Conservation (phyloP, 2,329 filamentous ascomycete species). For the Trichoderma sp. region DNA sequence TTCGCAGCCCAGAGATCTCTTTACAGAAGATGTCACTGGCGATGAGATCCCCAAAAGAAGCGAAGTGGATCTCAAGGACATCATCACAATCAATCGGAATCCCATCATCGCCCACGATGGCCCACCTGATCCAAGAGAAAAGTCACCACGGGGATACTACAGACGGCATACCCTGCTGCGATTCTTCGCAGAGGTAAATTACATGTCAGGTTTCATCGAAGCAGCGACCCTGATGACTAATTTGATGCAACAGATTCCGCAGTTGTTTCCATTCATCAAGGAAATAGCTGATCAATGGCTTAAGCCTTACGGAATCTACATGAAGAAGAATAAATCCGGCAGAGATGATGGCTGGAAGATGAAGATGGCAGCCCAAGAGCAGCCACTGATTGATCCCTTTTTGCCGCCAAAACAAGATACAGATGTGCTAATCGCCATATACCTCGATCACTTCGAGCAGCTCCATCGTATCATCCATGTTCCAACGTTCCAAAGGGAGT, state of each 20-base stretch:
- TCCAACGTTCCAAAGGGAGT: constrained; percentile 3
- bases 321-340: constrained; percentile 2
- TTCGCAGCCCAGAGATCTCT: background rate
- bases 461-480: constrained; percentile 5
- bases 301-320: constrained; percentile 6
- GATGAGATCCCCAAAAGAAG: background rate
- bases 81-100: background rate
- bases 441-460: background rate
- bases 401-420: constrained; percentile 8
- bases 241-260: background rate
- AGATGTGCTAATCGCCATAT: constrained; percentile 1
- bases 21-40: background rate
- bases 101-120: background rate
- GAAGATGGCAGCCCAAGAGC: background rate
- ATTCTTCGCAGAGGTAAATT: constrained; percentile 11
- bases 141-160: constrained; percentile 10
- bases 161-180: constrained; percentile 1
- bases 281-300: constrained; percentile 10
- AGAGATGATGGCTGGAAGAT: constrained; percentile 1
- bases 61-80: background rate
- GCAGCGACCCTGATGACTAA: background rate
- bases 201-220: fast-evolving
- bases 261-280: constrained; percentile 11
- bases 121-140: constrained; percentile 7
- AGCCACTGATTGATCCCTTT: background rate